Evolutionary conservation across 257 asterid genomes (phyloP), one percentile per base, ranked within the genome.

Genomic region (Salvia rosmarinus): DNA sequence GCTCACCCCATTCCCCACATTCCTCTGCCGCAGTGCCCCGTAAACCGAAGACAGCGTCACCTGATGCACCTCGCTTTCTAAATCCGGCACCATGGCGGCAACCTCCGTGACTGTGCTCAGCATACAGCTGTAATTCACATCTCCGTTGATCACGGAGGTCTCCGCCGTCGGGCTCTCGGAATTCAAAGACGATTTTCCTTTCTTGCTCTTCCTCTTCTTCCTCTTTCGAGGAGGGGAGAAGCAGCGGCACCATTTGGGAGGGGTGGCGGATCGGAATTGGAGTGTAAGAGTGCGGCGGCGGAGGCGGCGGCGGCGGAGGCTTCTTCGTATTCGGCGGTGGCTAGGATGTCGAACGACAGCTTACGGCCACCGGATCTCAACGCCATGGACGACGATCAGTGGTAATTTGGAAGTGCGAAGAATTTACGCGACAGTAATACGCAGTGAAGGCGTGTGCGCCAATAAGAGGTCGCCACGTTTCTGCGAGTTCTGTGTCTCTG

Each of bases 11-110:
- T 54, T 71, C 61, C 75, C 86, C 78, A 88, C 87, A 83, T 85
- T 94, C 85, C 98, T 86, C 85, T 94, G 96, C 83, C 98, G 83
- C 86, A 89, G 74, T 72, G 81, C 89, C 68, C 87, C 81, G 64
- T 68, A 87, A 71, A 76, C 85, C 70, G 84, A 70, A 6, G 64
- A 64, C 6, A 61, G 73, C 57, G 79, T 75, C 78, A 51, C 79
- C 46, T 74, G 72, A 72, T 78, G 70, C 72, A 73, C 85, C 73
- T 83, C 87, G 66, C 78, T 39, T 68, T 62, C 79, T n/a, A 68
- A 70, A 51, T 71, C 85, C 76, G 82, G 76, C 30, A 43, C 70
- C 65, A 71, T 67, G 23, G 73, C 65, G 20, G 73, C 74, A 43
- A 64, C 54, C 78, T 84, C 91, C 75, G 79, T 81, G 35, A 81